Base-by-base conservation (phyloP, 495 filamentous ascomycete genomes). In the Podospora didyma region DNA sequence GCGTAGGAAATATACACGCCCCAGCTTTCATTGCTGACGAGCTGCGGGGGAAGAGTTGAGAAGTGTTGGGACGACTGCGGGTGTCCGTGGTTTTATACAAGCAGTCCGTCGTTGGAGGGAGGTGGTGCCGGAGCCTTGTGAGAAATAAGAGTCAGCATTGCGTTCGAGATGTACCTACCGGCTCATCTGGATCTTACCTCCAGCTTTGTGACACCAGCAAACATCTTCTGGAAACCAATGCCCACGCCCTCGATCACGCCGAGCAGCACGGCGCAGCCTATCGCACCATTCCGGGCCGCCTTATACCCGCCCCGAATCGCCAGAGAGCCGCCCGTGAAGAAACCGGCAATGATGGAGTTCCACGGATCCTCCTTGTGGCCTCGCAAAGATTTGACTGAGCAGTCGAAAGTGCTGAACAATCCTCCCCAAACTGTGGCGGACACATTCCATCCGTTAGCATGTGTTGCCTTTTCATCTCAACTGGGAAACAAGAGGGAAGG, bases 351-450 rank as follows among this genome's bases (percentile, higher is more conserved):
- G 82, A 89, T 96, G 58, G 90, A 90, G 77, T 97, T 97, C 76
- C 88, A 97, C 31, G 94, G 92, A 69, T 97, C 93, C 70, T 98
- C 93, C 86, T 96, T 97, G 76, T 94, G 89, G n/a, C n/a, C n/a
- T 59, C 94, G 78, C 37, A 96, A 76, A 45, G 93, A 93, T 79
- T 97, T 97, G 22, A 98, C 88, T n/a, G 91, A 90, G 77, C 94
- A 98, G 75, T 98, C 94, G 69, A 89, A 97, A 39, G 89, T 93
- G 57, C 84, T 88, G 76, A 98, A 97, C 42, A 97, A 67, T 60
- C 94, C 94, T 65, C 94, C 95, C 93, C 93, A 98, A 31, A 92
- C 88, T 46, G 51, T 11, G 51, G 23, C 12, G 37, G 1, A 46
- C 10, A 31, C 6, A 11, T 49, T 28, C 7, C 10, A 7, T 37